phyloP scores from a whole-genome alignment of 768 basidiomycete species.

The Lentinula lateritia region DNA sequence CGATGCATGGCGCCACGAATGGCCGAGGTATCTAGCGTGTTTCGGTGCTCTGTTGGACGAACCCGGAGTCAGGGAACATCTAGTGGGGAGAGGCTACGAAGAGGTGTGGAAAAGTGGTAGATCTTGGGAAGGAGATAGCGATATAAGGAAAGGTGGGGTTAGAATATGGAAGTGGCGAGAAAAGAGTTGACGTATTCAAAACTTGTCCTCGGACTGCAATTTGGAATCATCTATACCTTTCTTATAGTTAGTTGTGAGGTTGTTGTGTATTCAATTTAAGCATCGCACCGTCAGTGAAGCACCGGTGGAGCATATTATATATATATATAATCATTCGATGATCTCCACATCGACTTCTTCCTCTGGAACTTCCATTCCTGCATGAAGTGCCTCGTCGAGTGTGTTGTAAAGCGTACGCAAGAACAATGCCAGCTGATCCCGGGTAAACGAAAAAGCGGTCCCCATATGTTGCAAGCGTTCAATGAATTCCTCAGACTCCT shows the following conservation, averaged over 20 bases:
- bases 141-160: constrained; percentile 62
- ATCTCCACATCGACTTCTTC: constrained; percentile 15
- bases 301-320: neutral
- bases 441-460: constrained; percentile 62
- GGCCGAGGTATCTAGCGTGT: constrained; percentile 78
- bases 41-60: constrained; percentile 74
- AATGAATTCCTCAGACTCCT: constrained; percentile 52
- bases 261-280: too few species aligned
- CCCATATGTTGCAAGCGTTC: constrained; percentile 56
- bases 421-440: constrained; percentile 63
- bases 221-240: too few species aligned
- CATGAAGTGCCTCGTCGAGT: constrained; percentile 30
- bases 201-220: too few species aligned
- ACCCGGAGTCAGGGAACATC: constrained; percentile 37
- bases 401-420: constrained; percentile 53
- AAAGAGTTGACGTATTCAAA: neutral
- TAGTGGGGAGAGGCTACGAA: constrained; percentile 53
- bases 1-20: constrained; percentile 62
- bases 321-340: neutral
- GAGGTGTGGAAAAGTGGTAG: constrained; percentile 63
- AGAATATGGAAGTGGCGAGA: constrained; percentile 55
- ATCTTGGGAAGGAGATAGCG: constrained; percentile 71
- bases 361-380: constrained; percentile 19
- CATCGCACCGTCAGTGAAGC: too few species aligned
- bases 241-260: too few species aligned